Base-by-base conservation (phyloP, 495 filamentous ascomycete species). In the Ramalina intermedia region DNA sequence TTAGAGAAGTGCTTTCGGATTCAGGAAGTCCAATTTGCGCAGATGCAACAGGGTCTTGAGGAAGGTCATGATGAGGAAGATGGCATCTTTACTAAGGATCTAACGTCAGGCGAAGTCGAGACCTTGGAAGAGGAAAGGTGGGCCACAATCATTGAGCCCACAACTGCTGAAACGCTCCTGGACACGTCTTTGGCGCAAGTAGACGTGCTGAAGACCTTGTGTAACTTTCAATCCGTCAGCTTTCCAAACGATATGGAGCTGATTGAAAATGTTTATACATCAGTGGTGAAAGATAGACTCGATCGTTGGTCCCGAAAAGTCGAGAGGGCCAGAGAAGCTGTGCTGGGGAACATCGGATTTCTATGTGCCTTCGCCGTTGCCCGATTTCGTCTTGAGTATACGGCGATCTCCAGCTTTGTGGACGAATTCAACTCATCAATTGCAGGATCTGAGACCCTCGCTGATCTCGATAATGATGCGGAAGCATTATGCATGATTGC, bases 101-200 rank as follows among this genome's bases (percentile, higher is more conserved):
- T 8, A 33, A 33, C 8, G 7, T 11, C 7, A 2, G 29, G 29
- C 7, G 29, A 7, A 33, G 8, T 33, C 12, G 29, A 33, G 7
- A 33, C 29, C 29, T 33, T 13, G 29, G 29, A 33, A 48, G 67
- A 74, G 38, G 75, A 76, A 52, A 68, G 77, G 57, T 82, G 78
- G 76, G 79, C 72, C 16, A 69, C 69, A 1, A 69, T 85, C 29
- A 65, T 76, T 9, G 74, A 79, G 44, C 78, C 80, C 0, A 65
- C 82, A 17, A 81, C 79, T 2, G 71, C 75, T 29, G 66, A 71
- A 26, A 72, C 78, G 2, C 68, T 85, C 1, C 69, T 82, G 1
- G 81, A 85, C 39, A 84, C 80, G 2, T 68, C 73, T 2, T 61
- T 80, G 24, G 80, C 80, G 12, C 75, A 80, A 52, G 52, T 84